Base-by-base conservation (phyloP, 2,329 filamentous ascomycete species). In the Paraconiothyrium brasiliense region DNA sequence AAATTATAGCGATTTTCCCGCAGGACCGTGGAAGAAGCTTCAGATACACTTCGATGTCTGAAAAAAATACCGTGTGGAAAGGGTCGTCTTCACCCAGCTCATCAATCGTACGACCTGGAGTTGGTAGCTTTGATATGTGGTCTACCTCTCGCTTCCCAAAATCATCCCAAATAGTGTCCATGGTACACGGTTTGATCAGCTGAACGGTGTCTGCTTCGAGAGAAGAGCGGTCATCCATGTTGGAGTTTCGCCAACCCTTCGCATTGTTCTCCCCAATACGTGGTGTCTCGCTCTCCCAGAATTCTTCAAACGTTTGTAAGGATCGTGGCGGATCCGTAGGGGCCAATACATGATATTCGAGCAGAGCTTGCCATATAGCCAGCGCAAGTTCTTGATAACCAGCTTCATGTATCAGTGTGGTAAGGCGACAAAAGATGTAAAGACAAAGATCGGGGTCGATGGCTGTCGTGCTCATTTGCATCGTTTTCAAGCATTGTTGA, bases 201-300 rank as follows among this genome's bases (percentile, higher is more conserved):
- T 55, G 50, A 14, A 49, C 13, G 9, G 63, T 47, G 2, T 52
- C 62, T n/a, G 55, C 27, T 7, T 37, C 24, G 6, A 56, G 52
- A 34, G 59, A 50, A 10, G 60, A 51, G 14, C 44, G 54, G 24
- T 70, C 71, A 10, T 73, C 65, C 34, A 63, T 58, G 57, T 54
- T 77, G 66, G 84, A 89, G n/a, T 80, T 71, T 1, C 71, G 75
- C 93, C 93, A 97, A 0, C 93, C 93, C 63, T 84, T 82, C 2
- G 92, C 89, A 1, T 82, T 83, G 0, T 79, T 71, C 68, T 98
- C 94, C 10, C 94, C 94, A 57, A 97, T 85, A 6, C 94, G 87
- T 0, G 91, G 83, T 0, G 88, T 84, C 72, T 97, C 94, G 59
- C 89, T 92, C 61, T 97, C 93, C 95, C 95, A 98, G 65, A 95